Base-by-base conservation (phyloP, 2,329 filamentous ascomycete genomes). In the Fusarium sp. region DNA sequence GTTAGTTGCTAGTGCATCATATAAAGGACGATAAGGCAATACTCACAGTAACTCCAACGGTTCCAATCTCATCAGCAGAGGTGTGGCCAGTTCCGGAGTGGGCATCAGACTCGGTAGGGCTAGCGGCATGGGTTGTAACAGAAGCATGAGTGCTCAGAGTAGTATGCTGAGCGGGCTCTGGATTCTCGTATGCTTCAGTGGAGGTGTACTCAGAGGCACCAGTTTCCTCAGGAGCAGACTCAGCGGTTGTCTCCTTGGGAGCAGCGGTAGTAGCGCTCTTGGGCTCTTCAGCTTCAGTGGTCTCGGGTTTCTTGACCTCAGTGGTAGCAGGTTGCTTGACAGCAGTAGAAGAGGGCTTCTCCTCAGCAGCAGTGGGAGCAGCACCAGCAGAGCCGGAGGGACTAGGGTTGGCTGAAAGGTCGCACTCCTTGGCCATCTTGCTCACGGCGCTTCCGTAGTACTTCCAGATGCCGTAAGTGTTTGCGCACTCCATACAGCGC, bases 391-490 rank as follows among this genome's bases (percentile, higher is more conserved):
- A 54, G 2, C 69, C 68, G 20, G 69, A 71, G 6, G 69, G 48
- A 4, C 55, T 71, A 4, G 69, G 69, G 11, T 58, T 39, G 4
- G 68, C 65, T 2, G 65, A 64, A 6, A 71, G 58, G 5, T 72
- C 73, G 31, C 80, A 81, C 9, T 58, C 37, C 7, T 66, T 43
- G 8, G 77, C 81, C 5, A 74, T 76, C 17, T 46, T 69, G n/a
- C 69, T 74, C 23, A 84, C 66, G 0, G 76, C 74, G 40, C 59
- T 69, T 13, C 81, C 76, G 62, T 84, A 84, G 73, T 79, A 79
- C 41, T 75, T 68, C 82, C 82, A 84, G 69, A 83, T 82, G 55
- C 80, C 74, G 54, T 76, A 75, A 41, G 81, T 79, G 40, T 80
- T 77, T 18, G 81, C 76, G 66, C 82, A 84, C 41, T 76, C 69